Evolutionary conservation across 345 rosid species (phyloP).

Genomic region (Camelina hispida): DNA sequence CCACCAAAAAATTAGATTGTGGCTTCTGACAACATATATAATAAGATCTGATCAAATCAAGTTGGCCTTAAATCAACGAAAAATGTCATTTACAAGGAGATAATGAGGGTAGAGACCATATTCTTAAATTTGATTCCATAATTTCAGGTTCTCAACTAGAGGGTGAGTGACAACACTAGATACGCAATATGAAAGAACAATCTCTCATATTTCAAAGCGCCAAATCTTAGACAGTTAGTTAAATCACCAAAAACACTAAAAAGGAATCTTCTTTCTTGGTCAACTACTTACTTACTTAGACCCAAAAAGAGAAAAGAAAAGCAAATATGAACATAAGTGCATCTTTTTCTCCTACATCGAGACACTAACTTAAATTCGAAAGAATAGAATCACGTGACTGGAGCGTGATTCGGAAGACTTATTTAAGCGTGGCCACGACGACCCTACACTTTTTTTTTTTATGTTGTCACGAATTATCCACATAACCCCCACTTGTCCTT

Average conservation of each 20-base stretch:
- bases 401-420: constrained; percentile 37
- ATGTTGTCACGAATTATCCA: constrained; percentile 40
- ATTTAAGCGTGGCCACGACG: constrained; percentile 28
- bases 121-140: background rate
- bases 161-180: background rate
- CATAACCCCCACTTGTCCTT: constrained; percentile 38
- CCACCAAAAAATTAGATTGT: constrained; percentile 3
- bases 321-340: constrained; percentile 33
- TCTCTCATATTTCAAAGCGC: background rate
- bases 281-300: constrained; percentile 24
- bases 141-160: constrained; percentile 8
- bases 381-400: constrained; percentile 45
- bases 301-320: background rate
- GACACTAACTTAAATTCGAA: constrained; percentile 13
- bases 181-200: too few relatives aligned
- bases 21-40: background rate
- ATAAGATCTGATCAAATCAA: background rate
- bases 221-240: constrained; percentile 1
- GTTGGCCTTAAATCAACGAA: background rate
- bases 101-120: background rate
- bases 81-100: background rate
- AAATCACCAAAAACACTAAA: background rate
- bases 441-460: constrained; percentile 21
- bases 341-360: constrained; percentile 37
- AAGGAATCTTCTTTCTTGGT: constrained; percentile 29